These are phyloP conservation scores for Mycosphaerelloides madeirae DNA, from an alignment of 2,329 filamentous ascomycete genomes.

Conservation along the genomic window DNA sequence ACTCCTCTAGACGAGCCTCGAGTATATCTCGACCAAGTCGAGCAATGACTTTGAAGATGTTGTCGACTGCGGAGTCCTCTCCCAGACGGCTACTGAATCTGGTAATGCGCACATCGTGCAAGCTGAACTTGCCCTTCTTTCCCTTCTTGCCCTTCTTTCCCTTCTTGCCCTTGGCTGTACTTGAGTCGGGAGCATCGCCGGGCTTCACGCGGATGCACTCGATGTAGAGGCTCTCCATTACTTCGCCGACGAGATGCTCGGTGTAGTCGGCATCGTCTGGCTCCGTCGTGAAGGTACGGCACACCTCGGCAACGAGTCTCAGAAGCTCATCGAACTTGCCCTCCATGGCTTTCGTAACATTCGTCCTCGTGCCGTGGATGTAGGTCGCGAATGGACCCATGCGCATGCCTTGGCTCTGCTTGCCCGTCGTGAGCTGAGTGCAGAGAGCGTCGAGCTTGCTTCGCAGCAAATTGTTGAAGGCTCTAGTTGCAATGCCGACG, in stretches of 20 bases:
- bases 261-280: constrained; percentile 1
- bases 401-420: not conserved
- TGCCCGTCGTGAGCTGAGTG: not conserved
- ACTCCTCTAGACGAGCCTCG: not conserved
- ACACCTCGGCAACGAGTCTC: not conserved
- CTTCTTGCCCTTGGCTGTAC: not conserved
- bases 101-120: not conserved
- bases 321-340: not conserved
- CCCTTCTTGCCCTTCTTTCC: not conserved
- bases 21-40: not conserved
- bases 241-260: constrained; percentile 1
- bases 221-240: constrained; percentile 1
- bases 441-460: not conserved
- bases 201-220: not conserved
- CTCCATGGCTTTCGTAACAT: not conserved
- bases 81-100: no score
- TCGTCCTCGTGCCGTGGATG: not conserved
- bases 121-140: not conserved
- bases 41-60: constrained; percentile 2
- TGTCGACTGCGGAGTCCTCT: not conserved
- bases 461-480: not conserved
- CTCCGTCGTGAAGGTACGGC: not conserved
- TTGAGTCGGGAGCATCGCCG: not conserved
- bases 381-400: constrained; percentile 1
- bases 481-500: not conserved